Evolutionary conservation across 2,329 filamentous ascomycete genomes (phyloP).

Genomic region (Endoconidiophora polonica): DNA sequence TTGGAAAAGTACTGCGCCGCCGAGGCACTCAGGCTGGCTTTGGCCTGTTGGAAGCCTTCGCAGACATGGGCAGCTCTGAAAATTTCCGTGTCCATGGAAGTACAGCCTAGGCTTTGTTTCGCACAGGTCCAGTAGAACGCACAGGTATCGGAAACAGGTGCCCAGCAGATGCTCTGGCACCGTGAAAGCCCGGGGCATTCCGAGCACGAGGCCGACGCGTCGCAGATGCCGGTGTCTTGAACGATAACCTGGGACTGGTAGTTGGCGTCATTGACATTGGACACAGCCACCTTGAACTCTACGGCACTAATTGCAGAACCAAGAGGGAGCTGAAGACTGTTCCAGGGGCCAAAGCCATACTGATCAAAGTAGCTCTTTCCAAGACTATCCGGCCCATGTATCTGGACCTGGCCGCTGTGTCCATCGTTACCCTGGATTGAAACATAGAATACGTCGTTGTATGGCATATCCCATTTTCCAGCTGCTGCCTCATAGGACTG

Average conservation of each 20-base stretch:
- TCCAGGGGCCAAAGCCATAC: conserved; percentile 8
- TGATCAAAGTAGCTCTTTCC: conserved; percentile 10
- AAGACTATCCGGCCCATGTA: conserved; percentile 4
- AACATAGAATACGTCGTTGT: conserved; percentile 8
- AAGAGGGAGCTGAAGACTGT: conserved; percentile 3
- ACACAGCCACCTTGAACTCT: conserved; percentile 2
- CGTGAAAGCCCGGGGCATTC: conserved; percentile 9
- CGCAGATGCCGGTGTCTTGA: conserved; percentile 6
- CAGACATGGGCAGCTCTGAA: conserved; percentile 4
- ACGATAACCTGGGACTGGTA: conserved; percentile 7
- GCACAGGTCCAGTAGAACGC: conserved; percentile 10
- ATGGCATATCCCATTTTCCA: background rate
- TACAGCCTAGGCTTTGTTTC: conserved; percentile 3
- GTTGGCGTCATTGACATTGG: background rate
- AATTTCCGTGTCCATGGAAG: background rate
- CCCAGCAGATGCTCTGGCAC: conserved; percentile 6
- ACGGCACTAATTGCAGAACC: background rate
- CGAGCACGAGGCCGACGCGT: conserved; percentile 1
- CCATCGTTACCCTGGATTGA: conserved; percentile 1
- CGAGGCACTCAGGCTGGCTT: background rate
- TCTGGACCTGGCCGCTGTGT: background rate
- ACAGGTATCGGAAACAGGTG: conserved; percentile 2
- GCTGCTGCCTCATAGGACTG: conserved; percentile 1
- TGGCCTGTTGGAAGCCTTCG: conserved; percentile 7
- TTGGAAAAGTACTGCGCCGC: conserved; percentile 5